Conservation (phyloP, 768 basidiomycete species). For the Naematelia encephala region DNA sequence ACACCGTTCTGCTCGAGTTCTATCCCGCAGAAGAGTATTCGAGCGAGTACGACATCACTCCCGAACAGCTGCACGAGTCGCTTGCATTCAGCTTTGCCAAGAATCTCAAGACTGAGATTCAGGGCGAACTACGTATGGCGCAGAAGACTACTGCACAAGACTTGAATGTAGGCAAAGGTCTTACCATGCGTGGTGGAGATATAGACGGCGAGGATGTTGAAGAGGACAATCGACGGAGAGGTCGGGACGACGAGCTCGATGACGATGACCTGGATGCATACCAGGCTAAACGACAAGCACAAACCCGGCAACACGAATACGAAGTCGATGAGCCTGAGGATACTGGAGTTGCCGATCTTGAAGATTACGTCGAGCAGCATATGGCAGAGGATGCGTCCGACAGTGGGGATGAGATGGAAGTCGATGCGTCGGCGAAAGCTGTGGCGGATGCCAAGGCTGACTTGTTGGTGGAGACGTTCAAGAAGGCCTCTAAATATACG, state of each 20-base stretch:
- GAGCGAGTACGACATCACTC: slow-evolving; percentile 73
- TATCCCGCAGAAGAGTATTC: slow-evolving; percentile 81
- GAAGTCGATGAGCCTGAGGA: slow-evolving; percentile 60
- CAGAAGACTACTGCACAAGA: slow-evolving; percentile 73
- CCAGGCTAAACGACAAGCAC: slow-evolving; percentile 48
- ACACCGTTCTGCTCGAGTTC: slow-evolving; percentile 75
- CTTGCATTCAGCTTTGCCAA: slow-evolving; percentile 74
- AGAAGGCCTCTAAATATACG: slow-evolving; percentile 62
- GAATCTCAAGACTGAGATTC: slow-evolving; percentile 78
- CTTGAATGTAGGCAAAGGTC: slow-evolving; percentile 68
- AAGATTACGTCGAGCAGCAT: slow-evolving; percentile 41
- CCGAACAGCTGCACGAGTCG: slow-evolving; percentile 66
- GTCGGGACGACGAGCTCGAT: slow-evolving; percentile 55
- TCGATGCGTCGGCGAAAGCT: slow-evolving; percentile 63
- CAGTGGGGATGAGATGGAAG: slow-evolving; percentile 62
- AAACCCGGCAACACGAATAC: slow-evolving; percentile 55
- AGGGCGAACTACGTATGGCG: slow-evolving; percentile 80
- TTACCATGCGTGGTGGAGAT: slow-evolving; percentile 46
- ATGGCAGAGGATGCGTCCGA: slow-evolving; percentile 29
- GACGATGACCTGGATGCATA: slow-evolving; percentile 61
- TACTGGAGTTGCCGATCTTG: slow-evolving; percentile 33
- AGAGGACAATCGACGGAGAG: slow-evolving; percentile 33
- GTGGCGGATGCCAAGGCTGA: slow-evolving; percentile 43
- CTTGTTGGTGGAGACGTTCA: slow-evolving; percentile 46
- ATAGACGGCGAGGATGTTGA: slow-evolving; percentile 48